A percentile compares a stretch with the other conserved stretches of the same genome.
phyloP scores from a whole-genome alignment of 225 moss, liverwort and hornwort species.

The Marchantia polymorpha region DNA sequence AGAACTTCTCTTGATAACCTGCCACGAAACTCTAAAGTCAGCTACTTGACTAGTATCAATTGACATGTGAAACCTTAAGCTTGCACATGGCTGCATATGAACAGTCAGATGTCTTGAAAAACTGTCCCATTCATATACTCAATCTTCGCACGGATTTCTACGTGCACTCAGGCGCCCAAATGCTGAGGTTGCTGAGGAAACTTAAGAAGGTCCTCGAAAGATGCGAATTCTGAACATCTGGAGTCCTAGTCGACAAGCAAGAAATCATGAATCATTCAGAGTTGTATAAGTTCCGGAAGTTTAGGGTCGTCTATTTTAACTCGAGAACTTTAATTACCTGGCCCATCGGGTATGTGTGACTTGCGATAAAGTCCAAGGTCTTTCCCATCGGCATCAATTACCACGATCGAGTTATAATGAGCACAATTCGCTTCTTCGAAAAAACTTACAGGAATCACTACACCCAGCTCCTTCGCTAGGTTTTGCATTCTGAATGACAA shows the following conservation, averaged over 20 bases:
- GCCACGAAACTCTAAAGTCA: not conserved
- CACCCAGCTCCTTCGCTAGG: constrained; percentile 78
- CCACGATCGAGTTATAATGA: constrained; percentile 77
- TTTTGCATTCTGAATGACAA: constrained; percentile 57
- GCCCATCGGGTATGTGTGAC: constrained; percentile 92
- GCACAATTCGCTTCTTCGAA: constrained; percentile 92
- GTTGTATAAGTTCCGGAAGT: no score
- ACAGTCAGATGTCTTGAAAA: not conserved
- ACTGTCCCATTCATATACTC: not conserved
- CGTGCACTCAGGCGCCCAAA: not conserved
- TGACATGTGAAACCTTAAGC: not conserved
- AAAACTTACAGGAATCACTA: constrained; percentile 89
- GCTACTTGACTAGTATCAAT: not conserved
- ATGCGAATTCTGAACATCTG: no score
- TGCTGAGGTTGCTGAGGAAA: not conserved
- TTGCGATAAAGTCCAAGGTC: constrained; percentile 90
- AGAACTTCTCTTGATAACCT: constrained; percentile 97
- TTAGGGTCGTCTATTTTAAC: no score
- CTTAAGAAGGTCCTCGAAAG: not conserved
- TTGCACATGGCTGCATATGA: not conserved
- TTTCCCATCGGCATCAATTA: constrained; percentile 89
- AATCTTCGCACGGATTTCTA: not conserved
- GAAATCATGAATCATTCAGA: no score
- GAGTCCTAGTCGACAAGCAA: no score
- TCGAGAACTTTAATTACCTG: constrained; percentile 37